These are phyloP conservation scores for Fusarium anguioides DNA, from an alignment of 2,329 filamentous ascomycete genomes.

Conservation along the genomic window DNA sequence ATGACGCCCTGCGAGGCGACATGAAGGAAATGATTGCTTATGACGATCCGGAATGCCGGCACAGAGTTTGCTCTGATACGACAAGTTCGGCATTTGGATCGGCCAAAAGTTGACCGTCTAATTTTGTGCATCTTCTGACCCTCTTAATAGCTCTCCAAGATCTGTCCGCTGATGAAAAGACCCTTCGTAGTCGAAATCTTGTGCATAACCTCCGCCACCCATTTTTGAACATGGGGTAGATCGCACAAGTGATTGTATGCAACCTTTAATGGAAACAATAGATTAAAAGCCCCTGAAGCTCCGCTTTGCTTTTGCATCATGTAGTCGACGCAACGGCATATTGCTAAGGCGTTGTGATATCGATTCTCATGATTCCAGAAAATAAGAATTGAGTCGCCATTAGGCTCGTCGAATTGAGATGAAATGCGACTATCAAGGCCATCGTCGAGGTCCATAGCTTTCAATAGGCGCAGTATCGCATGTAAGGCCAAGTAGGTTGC, in stretches of 20 bases:
- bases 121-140: too few relatives aligned
- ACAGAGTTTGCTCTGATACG: neutral
- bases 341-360: neutral
- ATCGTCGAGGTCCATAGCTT: fast-evolving
- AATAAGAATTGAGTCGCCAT: neutral
- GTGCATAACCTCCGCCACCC: neutral
- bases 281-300: neutral
- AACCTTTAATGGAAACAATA: neutral
- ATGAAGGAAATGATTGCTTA: too few relatives aligned
- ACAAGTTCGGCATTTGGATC: too few relatives aligned
- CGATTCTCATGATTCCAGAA: neutral
- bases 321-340: neutral
- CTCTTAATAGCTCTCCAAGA: neutral
- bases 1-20: neutral
- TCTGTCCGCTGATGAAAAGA: neutral
- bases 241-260: neutral
- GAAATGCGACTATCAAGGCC: neutral
- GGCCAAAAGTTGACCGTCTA: too few relatives aligned
- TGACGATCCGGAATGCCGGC: neutral
- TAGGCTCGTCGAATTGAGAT: too few relatives aligned
- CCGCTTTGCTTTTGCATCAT: neutral
- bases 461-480: neutral
- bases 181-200: neutral
- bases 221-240: neutral
- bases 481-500: neutral